These are phyloP conservation scores for Phytopythium montanum DNA, from an alignment of 352 stramenopile species.

Conservation along the genomic window DNA sequence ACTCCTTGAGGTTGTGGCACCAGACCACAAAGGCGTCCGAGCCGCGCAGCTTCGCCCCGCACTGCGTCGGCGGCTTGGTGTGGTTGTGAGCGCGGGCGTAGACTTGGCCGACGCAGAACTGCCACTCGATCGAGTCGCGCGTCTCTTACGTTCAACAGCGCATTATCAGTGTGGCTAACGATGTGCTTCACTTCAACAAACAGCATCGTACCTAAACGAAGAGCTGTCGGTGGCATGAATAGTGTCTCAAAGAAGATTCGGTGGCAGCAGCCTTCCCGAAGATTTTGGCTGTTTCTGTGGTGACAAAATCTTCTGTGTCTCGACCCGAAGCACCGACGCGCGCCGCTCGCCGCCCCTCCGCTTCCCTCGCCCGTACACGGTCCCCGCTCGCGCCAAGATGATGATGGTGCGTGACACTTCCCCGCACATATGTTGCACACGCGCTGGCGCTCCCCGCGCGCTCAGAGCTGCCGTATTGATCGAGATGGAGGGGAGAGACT, in stretches of 20 bases:
- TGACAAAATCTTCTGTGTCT: conserved; percentile 6
- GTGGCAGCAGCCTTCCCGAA: background rate
- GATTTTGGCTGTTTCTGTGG: conserved; percentile 9
- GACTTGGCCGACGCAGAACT: conserved; percentile 52
- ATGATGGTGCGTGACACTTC: conserved; percentile 29
- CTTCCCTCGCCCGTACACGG: background rate
- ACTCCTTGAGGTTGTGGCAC: conserved; percentile 63
- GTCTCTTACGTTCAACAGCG: too few species aligned
- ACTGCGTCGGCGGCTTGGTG: conserved; percentile 29
- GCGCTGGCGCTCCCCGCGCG: background rate
- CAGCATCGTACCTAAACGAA: background rate
- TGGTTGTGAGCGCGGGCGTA: conserved; percentile 36
- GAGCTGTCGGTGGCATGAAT: background rate
- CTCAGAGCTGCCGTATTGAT: background rate
- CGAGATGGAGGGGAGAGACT: background rate
- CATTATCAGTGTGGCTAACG: too few species aligned
- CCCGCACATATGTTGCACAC: background rate
- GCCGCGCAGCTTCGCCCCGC: conserved; percentile 27
- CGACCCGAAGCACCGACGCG: background rate
- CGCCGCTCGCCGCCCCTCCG: background rate
- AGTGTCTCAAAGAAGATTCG: background rate
- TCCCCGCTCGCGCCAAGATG: conserved; percentile 4
- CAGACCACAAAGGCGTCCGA: conserved; percentile 53
- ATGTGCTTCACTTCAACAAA: background rate
- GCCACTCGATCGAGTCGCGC: conserved; percentile 61